Evolutionary conservation across 192 early-diverging fungal species (phyloP), one percentile per base, ranked within the genome.

Genomic region (Oehlia diaphana): DNA sequence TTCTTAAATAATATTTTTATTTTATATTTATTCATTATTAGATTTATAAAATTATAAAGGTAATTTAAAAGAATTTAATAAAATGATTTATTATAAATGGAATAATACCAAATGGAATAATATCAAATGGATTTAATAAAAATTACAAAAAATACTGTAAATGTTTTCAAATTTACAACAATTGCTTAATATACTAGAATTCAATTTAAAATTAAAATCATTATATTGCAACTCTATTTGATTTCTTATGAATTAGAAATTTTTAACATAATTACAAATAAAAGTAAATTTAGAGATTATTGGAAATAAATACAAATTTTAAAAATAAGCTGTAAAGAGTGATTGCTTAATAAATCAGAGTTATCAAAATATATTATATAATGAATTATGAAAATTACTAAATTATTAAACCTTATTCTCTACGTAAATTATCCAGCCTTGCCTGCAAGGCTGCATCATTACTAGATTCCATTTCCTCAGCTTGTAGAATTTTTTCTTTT

Each of bases 381-480:
- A 58, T 58, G 53, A 58, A 58, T 58, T 33, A 74, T 44, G 47
- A 21, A 74, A 74, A 28, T 74, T 42, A 58, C 19, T 71, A n/a
- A 42, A 53, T 84, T 91, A 31, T 31, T 31, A 31, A 31, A 31
- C 31, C 31, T 31, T 31, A 97, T 83, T 96, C 96, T 67, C 92
- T 85, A 77, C 96, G 92, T 81, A 98, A 87, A 61, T 94, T 95
- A 80, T 96, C 93, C 76, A 98, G 82, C 75, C 96, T 90, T 9
- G 94, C 95, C 83, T 96, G 96, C 72, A 98, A 84, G 16, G 94
- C 94, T 62, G 94, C 94, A 82, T 95, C 95, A 76, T 90, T 88
- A 14, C 84, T 87, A 9, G 87, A 81, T 68, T 89, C 88, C 14
- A 85, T 88, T 47, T 84, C 86, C 72, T 88, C 85, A 13, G 79